A percentile compares a stretch with the other conserved stretches of the same genome.
Evolutionary conservation across 2,329 filamentous ascomycete species (phyloP).

Genomic region (Ascochyta rabiei): DNA sequence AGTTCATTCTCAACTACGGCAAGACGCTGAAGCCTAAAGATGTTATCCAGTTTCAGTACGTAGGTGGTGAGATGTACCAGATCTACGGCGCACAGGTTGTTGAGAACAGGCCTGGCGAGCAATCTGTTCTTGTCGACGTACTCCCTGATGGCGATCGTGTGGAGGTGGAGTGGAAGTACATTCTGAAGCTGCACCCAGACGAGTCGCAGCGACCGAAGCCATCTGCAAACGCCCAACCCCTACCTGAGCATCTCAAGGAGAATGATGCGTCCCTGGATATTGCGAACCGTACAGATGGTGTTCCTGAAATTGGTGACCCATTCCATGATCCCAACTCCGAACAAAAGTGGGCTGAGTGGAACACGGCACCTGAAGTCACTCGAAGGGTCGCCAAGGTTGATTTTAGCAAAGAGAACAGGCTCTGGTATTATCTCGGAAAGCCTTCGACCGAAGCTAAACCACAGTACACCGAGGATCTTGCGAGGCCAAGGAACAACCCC

Average conservation of each 20-base stretch:
- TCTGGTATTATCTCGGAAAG: constrained; percentile 89
- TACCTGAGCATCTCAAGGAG: constrained; percentile 64
- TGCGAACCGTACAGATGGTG: constrained; percentile 57
- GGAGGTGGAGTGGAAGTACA: constrained; percentile 85
- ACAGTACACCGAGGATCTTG: constrained; percentile 84
- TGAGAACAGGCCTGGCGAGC: constrained; percentile 79
- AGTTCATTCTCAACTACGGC: constrained; percentile 71
- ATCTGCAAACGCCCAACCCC: constrained; percentile 72
- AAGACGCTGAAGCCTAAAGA: constrained; percentile 72
- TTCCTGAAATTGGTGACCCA: constrained; percentile 54
- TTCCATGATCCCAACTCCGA: constrained; percentile 54
- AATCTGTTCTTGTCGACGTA: constrained; percentile 78
- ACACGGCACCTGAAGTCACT: constrained; percentile 55
- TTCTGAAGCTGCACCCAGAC: constrained; percentile 72
- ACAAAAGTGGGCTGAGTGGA: constrained; percentile 71
- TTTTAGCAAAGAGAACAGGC: constrained; percentile 71
- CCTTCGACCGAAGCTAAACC: constrained; percentile 88
- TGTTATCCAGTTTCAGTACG: constrained; percentile 84
- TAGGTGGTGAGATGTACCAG: constrained; percentile 76
- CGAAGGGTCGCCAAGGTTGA: constrained; percentile 71
- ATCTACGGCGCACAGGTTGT: constrained; percentile 90
- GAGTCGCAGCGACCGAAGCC: constrained; percentile 77
- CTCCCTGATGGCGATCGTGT: constrained; percentile 81
- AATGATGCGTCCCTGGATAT: constrained; percentile 52
- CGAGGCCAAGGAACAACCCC: constrained; percentile 65